Base-by-base conservation (phyloP, 169 alveolate genomes). In the Miamiensis avidus region DNA sequence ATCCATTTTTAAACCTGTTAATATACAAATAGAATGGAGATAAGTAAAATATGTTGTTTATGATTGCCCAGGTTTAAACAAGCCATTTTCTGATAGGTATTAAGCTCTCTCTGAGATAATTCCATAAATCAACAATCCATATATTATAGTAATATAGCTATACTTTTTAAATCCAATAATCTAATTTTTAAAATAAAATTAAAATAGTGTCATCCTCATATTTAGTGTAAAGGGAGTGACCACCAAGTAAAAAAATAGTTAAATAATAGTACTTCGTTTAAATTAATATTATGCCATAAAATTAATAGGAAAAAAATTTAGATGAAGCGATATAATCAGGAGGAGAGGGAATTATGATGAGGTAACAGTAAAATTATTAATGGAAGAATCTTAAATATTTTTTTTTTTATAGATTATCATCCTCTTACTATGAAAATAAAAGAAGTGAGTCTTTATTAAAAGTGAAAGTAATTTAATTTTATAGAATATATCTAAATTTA, bases 51-150 rank as follows among this genome's bases (percentile, higher is more conserved):
- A 89, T 82, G 82, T 94, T 82, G 93, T 94, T 25, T 94, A 86
- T 87, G 97, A 94, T 74, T 92, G 92, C 29, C 97, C 97, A 30
- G 78, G 79, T 16, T n/a, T 86, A 26, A 78, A 90, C 6, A 87
- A 82, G 11, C 88, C 93, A 0, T 94, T 92, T 81, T 74, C n/a
- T 30, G 76, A 88, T 64, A 86, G 97, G 65, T 77, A 83, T 25
- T 74, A 82, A 73, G 73, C 69, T 29, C 28, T 94, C 15, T 34
- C 88, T 72, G 83, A 83, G 25, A 74, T 75, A 25, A 33, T 89
- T 65, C 89, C 83, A 33, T 84, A 89, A 27, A 64, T 82, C 32
- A 79, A 84, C 20, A 84, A 82, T 75, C 86, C 79, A 27, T 86
- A 92, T 74, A 76, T 94, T n/a, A 76, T 76, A 81, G 82, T 85